Base-by-base conservation (phyloP, 768 basidiomycete genomes). In the Ramaria sp. region DNA sequence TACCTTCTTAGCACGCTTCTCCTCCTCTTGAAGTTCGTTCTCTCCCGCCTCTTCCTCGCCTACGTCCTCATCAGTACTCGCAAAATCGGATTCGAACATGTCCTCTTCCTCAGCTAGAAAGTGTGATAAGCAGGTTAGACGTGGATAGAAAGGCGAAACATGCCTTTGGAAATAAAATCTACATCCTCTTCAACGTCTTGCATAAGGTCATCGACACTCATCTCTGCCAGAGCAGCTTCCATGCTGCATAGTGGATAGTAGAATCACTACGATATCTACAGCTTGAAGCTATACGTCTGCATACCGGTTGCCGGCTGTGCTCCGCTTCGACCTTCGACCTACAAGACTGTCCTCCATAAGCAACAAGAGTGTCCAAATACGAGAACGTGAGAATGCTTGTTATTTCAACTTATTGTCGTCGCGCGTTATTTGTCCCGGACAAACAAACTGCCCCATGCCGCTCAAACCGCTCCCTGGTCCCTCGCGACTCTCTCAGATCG, bases 61-160 rank as follows among this genome's bases (percentile, higher is more conserved):
- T 24, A 78, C 76, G 57, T 77, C 80, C 45, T 88, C 88, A 58
- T 91, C 90, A 0, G 90, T 91, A 61, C 85, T 88, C 60, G 82
- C 86, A 64, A 93, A 92, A 67, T 92, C 90, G 10, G 86, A 88
- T 61, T 78, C 88, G 59, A 90, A 88, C 7, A 84, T 66, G 63
- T 91, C 89, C 61, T 87, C 82, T 66, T 93, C 90, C 52, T 88
- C 90, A 89, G 63, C 48, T 49, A 19, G 48, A 13, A 22, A 6
- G 20, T 3, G 1, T 20, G 12, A 39, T n/a, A 13, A 33, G 7
- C 20, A 20, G 24, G 1, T 11, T 2, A 22, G 9, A 11, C 13
- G 51, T 12, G 13, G 3, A 49, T 27, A 17, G 7, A 4, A 33
- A 10, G 22, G n/a, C 34, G 27, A 19, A 9, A 31, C 62, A 37